A percentile compares a stretch with the other conserved stretches of the same genome.
Evolutionary conservation across 1,284 basidiomycete species (phyloP).

Genomic region (Ustilago shanxiensis): DNA sequence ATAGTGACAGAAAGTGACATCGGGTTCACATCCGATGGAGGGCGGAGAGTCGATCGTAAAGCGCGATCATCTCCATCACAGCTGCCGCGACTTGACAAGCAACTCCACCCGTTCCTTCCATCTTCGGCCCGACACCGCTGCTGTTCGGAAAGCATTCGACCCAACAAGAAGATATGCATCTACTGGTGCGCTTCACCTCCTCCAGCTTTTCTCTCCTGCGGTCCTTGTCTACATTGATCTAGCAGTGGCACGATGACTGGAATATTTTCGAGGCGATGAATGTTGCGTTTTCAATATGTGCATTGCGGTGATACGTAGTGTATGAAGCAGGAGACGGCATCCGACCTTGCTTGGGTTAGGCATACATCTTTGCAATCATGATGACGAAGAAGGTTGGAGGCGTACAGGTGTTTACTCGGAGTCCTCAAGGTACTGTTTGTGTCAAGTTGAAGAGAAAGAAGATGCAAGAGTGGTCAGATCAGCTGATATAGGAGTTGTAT

Average conservation of each 20-base stretch:
- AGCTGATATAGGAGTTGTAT: background rate
- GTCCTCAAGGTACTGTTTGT: constrained; percentile 48
- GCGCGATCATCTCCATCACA: too few relatives aligned
- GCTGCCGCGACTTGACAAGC: too few relatives aligned
- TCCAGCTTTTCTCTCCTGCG: background rate
- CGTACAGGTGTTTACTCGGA: constrained; percentile 25
- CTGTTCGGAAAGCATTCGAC: background rate
- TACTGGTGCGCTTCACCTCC: background rate
- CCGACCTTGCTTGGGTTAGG: background rate
- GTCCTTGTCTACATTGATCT: background rate
- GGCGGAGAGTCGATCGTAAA: background rate
- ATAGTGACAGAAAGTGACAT: background rate
- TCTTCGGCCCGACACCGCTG: background rate
- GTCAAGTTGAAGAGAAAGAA: background rate
- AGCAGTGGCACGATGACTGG: background rate
- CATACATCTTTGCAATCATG: background rate
- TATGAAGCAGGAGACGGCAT: background rate
- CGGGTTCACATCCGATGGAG: background rate
- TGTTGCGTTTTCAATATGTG: constrained; percentile 13
- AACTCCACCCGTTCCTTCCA: background rate
- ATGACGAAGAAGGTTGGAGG: background rate
- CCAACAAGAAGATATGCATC: background rate
- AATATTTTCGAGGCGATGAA: background rate
- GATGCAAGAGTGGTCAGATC: background rate
- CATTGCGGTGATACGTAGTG: constrained; percentile 10